Conservation (phyloP, 2,329 filamentous ascomycete species). For the Fusarium phyllophilum region DNA sequence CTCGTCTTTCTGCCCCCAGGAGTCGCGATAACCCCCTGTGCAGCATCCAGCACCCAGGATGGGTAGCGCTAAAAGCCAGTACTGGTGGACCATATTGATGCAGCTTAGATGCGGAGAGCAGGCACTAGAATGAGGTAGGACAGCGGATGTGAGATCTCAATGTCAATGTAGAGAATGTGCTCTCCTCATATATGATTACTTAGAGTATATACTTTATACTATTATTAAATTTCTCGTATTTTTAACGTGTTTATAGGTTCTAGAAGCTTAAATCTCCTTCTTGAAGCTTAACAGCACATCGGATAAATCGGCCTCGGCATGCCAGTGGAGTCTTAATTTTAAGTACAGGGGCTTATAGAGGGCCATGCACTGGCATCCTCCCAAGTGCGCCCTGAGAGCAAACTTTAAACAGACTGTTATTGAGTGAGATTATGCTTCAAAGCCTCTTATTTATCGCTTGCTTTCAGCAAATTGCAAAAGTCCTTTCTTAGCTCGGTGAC, state of each 20-base stretch:
- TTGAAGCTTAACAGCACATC: background rate
- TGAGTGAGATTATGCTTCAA: background rate
- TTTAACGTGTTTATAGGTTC: background rate
- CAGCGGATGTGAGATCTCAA: rapidly evolving
- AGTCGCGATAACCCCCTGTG: background rate
- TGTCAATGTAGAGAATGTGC: rapidly evolving
- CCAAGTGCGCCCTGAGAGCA: background rate
- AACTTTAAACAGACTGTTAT: background rate
- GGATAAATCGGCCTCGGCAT: background rate
- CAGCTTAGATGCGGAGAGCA: no score
- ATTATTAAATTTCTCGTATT: background rate
- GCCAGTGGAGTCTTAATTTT: background rate
- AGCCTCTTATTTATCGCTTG: background rate
- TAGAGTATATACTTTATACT: background rate
- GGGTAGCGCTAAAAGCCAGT: background rate
- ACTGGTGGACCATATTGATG: background rate
- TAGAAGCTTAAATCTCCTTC: background rate
- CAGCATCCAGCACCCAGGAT: background rate
- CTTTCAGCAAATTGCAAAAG: background rate
- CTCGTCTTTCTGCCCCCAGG: background rate
- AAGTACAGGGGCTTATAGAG: background rate
- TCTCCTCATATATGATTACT: no score
- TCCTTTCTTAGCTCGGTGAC: background rate
- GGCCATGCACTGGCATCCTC: background rate
- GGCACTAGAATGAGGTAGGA: background rate